Evolutionary conservation across 768 basidiomycete genomes (phyloP).

Genomic region (Pleurotus tuoliensis): DNA sequence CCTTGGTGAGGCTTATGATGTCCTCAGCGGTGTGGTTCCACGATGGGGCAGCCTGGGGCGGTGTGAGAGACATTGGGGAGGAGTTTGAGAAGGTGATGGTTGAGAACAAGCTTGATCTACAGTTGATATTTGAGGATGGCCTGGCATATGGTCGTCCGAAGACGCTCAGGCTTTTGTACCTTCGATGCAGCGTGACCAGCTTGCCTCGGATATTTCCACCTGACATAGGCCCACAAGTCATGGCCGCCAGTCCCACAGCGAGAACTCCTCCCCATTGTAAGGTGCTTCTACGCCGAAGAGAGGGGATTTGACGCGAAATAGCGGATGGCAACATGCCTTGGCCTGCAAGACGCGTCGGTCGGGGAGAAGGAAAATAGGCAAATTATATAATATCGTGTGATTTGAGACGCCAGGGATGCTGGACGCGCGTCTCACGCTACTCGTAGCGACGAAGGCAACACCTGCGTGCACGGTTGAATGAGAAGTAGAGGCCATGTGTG

Average conservation of each 20-base stretch:
- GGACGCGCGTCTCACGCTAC: no score
- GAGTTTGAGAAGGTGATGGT: conserved; percentile 18
- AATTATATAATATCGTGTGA: neutral
- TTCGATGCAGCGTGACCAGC: conserved; percentile 14
- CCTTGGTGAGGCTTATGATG: conserved; percentile 52
- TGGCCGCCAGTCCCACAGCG: conserved; percentile 36
- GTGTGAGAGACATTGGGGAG: conserved; percentile 40
- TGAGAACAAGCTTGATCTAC: conserved; percentile 27
- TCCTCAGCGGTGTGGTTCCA: conserved; percentile 69
- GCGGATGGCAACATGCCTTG: neutral
- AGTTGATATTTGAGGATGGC: conserved; percentile 18
- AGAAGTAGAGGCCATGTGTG: no score
- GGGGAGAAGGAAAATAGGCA: neutral
- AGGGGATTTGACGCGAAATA: conserved; percentile 2
- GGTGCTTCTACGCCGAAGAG: conserved; percentile 17
- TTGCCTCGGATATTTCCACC: conserved; percentile 37
- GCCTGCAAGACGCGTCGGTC: conserved; percentile 5
- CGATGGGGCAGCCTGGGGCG: conserved; percentile 61
- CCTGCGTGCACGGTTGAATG: no score
- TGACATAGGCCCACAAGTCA: conserved; percentile 34
- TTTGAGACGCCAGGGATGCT: neutral
- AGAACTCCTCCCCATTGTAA: conserved; percentile 37
- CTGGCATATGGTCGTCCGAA: conserved; percentile 15
- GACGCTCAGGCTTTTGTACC: conserved; percentile 8
- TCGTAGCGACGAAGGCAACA: no score